Percentiles rank a stretch among this genome's conserved stretches.
phyloP scores from a whole-genome alignment of 2,329 filamentous ascomycete species.

The Elsinoe necatrix region DNA sequence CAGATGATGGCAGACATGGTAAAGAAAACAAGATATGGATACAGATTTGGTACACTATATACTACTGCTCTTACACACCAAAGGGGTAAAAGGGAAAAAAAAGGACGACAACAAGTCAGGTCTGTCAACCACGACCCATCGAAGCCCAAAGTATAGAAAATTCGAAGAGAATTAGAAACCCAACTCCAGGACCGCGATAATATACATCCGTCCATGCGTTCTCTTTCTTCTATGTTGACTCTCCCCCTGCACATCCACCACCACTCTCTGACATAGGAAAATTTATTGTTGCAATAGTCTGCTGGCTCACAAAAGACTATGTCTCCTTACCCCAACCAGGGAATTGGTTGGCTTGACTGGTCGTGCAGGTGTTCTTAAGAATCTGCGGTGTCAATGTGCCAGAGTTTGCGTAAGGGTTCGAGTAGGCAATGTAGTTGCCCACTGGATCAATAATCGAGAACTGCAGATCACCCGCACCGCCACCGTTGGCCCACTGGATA shows the following conservation, averaged over 20 bases:
- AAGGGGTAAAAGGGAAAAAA: too few species aligned
- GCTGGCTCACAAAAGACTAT: not conserved
- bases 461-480: constrained; percentile 17
- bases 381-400: constrained; percentile 16
- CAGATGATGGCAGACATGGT: constrained; percentile 6
- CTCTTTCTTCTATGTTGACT: not conserved
- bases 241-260: not conserved
- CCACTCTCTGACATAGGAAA: constrained; percentile 8
- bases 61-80: not conserved
- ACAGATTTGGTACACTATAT: constrained; percentile 2
- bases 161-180: constrained; percentile 1
- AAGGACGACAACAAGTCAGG: not conserved
- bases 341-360: constrained; percentile 16
- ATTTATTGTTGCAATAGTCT: not conserved
- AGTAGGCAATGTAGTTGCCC: constrained; percentile 8
- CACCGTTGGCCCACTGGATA: constrained; percentile 18
- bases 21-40: constrained; percentile 21
- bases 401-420: not conserved
- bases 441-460: constrained; percentile 16
- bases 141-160: not conserved
- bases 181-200: constrained; percentile 8
- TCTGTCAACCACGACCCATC: not conserved
- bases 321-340: constrained; percentile 17
- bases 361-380: constrained; percentile 15
- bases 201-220: constrained; percentile 12